These are phyloP conservation scores for Barnettozyma vustinii DNA, from an alignment of 805 yeast species.

Conservation along the genomic window DNA sequence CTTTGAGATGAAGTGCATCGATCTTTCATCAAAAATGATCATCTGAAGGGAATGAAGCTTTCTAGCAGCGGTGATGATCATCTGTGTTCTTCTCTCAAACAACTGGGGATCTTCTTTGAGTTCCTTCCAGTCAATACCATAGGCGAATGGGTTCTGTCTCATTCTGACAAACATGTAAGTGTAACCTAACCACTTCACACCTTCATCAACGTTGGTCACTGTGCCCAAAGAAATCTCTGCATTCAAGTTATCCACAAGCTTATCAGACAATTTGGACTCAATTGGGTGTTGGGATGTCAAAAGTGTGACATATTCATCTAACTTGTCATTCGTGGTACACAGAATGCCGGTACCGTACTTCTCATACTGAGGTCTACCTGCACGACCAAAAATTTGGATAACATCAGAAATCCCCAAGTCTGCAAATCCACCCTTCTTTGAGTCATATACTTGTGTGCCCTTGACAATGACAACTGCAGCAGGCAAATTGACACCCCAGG, in stretches of 20 bases:
- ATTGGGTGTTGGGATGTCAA: conserved; percentile 95
- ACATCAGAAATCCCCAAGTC: conserved; percentile 96
- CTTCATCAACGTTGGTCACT: conserved; percentile 91
- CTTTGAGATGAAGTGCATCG: conserved; percentile 74
- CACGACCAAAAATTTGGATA: conserved; percentile 97
- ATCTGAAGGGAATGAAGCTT: conserved; percentile 82
- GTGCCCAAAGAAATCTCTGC: conserved; percentile 96
- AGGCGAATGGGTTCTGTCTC: conserved; percentile 89
- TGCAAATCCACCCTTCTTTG: conserved; percentile 89
- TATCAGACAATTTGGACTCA: conserved; percentile 74
- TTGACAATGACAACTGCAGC: conserved; percentile 96
- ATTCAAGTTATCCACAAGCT: conserved; percentile 85
- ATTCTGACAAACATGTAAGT: conserved; percentile 91
- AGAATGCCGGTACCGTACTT: conserved; percentile 88
- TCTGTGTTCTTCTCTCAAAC: conserved; percentile 62
- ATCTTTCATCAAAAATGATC: conserved; percentile 85
- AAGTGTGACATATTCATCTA: conserved; percentile 85
- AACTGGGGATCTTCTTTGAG: conserved; percentile 77
- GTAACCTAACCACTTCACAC: conserved; percentile 95
- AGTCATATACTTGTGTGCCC: conserved; percentile 93
- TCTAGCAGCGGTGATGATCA: conserved; percentile 78
- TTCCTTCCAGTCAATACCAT: conserved; percentile 88
- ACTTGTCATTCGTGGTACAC: conserved; percentile 72
- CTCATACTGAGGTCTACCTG: conserved; percentile 97
- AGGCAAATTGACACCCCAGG: conserved; percentile 99